Conservation (phyloP, 1,139 yeast species). For the Debaryomyces robertsiae region DNA sequence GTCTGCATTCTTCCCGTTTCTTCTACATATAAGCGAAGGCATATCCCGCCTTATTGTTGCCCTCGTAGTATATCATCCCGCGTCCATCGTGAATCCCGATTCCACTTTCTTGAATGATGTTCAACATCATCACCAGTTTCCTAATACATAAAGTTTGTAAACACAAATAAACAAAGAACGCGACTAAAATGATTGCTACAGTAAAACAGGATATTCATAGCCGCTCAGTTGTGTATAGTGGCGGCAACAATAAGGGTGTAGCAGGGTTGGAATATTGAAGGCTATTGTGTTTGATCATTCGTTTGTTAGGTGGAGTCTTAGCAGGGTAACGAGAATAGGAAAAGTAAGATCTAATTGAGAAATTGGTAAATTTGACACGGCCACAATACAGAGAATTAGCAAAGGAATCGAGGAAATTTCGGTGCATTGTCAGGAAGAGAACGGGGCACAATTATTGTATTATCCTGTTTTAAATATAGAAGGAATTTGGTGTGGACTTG, state of each 20-base stretch:
- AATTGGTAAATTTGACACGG: no score
- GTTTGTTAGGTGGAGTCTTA: no score
- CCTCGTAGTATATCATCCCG: constrained; percentile 2
- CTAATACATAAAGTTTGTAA: constrained; percentile 9
- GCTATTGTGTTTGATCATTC: no score
- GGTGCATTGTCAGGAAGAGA: constrained; percentile 1
- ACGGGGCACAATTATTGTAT: constrained; percentile 3
- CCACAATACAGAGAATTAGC: no score
- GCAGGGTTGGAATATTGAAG: no score
- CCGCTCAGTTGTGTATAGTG: background rate
- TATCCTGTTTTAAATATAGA: constrained; percentile 3
- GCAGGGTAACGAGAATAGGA: no score
- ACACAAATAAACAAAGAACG: constrained; percentile 7
- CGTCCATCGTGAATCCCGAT: constrained; percentile 1
- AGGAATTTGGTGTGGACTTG: constrained; percentile 1
- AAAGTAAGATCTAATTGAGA: no score
- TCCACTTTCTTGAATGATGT: background rate
- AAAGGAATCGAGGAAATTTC: background rate
- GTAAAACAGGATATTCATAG: constrained; percentile 3
- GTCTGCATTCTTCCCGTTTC: background rate
- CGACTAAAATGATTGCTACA: constrained; percentile 5
- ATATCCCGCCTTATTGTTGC: background rate
- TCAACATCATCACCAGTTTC: constrained; percentile 1
- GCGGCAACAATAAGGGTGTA: background rate
- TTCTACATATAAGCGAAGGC: constrained; percentile 5